These are phyloP conservation scores for Aspergillus panamensis DNA, from an alignment of 495 filamentous ascomycete species.

Conservation along the genomic window DNA sequence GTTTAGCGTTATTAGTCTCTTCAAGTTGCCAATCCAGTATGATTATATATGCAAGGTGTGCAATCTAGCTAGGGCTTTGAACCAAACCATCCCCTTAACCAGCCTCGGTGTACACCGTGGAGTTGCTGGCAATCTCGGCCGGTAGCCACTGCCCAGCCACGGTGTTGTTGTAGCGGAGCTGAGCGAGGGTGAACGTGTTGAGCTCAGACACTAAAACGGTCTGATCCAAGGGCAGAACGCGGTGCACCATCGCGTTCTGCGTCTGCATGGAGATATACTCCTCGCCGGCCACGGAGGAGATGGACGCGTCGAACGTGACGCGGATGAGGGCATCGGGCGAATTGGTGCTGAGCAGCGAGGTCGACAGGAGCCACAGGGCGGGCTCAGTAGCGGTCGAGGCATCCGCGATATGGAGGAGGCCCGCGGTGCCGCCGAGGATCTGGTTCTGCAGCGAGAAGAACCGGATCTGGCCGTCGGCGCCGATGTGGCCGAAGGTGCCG, in stretches of 20 bases:
- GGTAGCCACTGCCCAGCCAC: conserved; percentile 2
- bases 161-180: conserved; percentile 4
- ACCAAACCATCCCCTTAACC: background rate
- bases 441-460: conserved; percentile 12
- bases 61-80: background rate
- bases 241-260: conserved; percentile 3
- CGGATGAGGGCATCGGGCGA: conserved; percentile 25
- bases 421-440: conserved; percentile 6
- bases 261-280: conserved; percentile 8
- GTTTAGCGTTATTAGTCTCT: no score
- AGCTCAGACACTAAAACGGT: background rate
- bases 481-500: conserved; percentile 27
- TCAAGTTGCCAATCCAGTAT: background rate
- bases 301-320: conserved; percentile 17
- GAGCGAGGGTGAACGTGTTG: conserved; percentile 5
- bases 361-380: conserved; percentile 24
- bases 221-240: background rate
- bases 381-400: conserved; percentile 19
- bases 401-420: conserved; percentile 22
- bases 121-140: background rate
- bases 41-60: background rate
- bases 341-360: conserved; percentile 24
- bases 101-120: background rate
- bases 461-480: conserved; percentile 18
- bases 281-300: conserved; percentile 6